Evolutionary conservation across 2,329 filamentous ascomycete genomes (phyloP).

Genomic region (Amauroascus verrucosus): DNA sequence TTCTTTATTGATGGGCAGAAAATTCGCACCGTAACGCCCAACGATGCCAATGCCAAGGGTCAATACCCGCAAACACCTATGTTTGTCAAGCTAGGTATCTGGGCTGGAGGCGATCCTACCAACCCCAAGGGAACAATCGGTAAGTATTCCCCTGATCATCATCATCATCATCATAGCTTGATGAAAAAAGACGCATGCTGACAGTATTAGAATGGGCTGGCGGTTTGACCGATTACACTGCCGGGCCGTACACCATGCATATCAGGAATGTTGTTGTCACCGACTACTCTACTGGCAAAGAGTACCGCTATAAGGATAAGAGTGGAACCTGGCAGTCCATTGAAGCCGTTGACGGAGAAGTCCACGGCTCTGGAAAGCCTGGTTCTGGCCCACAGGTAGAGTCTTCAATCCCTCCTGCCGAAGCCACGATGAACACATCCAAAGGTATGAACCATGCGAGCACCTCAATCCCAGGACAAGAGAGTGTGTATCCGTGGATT

Average conservation of each 20-base stretch:
- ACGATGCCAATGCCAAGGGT: conserved; percentile 51
- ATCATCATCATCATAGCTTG: conserved; percentile 2
- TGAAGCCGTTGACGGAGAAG: conserved; percentile 61
- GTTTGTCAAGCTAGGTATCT: conserved; percentile 84
- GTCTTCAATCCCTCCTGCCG: conserved; percentile 50
- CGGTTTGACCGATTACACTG: conserved; percentile 70
- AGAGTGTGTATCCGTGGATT: conserved; percentile 6
- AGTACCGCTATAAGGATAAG: conserved; percentile 71
- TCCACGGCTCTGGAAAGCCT: conserved; percentile 56
- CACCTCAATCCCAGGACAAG: background rate
- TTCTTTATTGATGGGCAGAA: conserved; percentile 75
- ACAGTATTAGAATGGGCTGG: conserved; percentile 59
- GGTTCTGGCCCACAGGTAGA: conserved; percentile 37
- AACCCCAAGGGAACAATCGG: conserved; percentile 71
- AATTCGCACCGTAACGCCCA: conserved; percentile 62
- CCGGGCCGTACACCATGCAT: conserved; percentile 77
- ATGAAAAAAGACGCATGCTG: background rate
- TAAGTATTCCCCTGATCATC: conserved; percentile 24
- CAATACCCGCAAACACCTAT: conserved; percentile 95
- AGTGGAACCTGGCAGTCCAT: conserved; percentile 76
- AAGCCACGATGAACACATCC: conserved; percentile 42
- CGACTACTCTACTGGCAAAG: conserved; percentile 85
- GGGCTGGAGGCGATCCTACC: conserved; percentile 77
- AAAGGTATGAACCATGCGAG: conserved; percentile 3
- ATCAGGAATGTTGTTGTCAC: conserved; percentile 65